These are phyloP conservation scores for Protea cynaroides DNA, from an alignment of 164 flowering plant genomes.

Conservation along the genomic window DNA sequence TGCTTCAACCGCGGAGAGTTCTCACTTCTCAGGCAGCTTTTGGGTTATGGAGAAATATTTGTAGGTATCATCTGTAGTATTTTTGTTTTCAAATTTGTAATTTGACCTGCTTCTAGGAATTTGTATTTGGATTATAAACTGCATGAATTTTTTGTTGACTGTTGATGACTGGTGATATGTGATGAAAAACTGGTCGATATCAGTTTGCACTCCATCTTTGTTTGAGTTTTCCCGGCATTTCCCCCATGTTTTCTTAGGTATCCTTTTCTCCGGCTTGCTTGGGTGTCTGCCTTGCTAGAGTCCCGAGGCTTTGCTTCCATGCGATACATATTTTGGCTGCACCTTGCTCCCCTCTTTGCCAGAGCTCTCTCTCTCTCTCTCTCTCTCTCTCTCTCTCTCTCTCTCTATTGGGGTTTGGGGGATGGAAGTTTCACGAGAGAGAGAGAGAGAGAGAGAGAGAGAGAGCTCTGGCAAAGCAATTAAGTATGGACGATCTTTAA, in stretches of 20 bases:
- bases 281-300: too few relatives aligned
- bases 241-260: background rate
- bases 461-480: too few relatives aligned
- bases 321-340: too few relatives aligned
- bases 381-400: too few relatives aligned
- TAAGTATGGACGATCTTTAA: too few relatives aligned
- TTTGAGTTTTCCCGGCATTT: background rate
- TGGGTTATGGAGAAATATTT: background rate
- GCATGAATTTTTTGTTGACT: background rate
- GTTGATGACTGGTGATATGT: slow-evolving; percentile 15
- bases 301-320: too few relatives aligned
- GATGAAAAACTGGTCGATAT: slow-evolving; percentile 9
- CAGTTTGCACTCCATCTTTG: background rate
- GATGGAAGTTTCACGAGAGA: too few relatives aligned
- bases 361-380: too few relatives aligned
- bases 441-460: too few relatives aligned
- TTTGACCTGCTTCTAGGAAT: background rate
- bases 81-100: slow-evolving; percentile 2
- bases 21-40: slow-evolving; percentile 13
- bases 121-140: background rate
- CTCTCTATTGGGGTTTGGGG: too few relatives aligned
- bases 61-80: slow-evolving; percentile 6
- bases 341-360: too few relatives aligned
- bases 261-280: too few relatives aligned
- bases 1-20: slow-evolving; percentile 18